Conservation (phyloP, 345 rosid species). For the Conringia planisiliqua region DNA sequence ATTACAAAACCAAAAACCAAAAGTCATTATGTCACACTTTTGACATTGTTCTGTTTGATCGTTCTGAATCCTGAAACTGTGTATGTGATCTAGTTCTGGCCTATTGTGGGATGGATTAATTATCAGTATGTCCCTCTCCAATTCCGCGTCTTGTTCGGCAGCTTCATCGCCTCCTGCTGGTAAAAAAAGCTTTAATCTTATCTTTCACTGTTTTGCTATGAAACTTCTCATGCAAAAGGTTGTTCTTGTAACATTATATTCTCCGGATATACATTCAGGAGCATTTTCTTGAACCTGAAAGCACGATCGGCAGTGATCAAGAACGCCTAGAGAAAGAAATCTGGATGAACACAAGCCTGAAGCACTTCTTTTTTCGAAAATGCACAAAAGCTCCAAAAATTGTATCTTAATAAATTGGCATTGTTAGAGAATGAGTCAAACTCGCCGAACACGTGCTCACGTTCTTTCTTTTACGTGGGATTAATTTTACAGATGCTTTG, state of each 20-base stretch:
- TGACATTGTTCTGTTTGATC: background rate
- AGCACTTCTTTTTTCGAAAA: background rate
- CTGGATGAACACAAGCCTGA: background rate
- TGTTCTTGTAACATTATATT: background rate
- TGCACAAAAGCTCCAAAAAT: background rate
- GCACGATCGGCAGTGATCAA: conserved; percentile 64
- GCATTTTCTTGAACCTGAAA: conserved; percentile 77
- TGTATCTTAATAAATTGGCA: background rate
- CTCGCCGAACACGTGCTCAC: background rate
- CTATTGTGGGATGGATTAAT: conserved; percentile 83
- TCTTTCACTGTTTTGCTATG: background rate
- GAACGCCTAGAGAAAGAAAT: conserved; percentile 39
- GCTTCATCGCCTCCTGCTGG: conserved; percentile 83
- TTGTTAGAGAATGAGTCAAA: background rate
- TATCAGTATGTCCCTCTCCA: conserved; percentile 76
- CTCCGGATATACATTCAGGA: conserved; percentile 42
- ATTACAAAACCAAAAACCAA: background rate
- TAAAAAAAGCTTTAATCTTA: conserved; percentile 26
- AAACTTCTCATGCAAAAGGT: background rate
- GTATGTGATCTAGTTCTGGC: conserved; percentile 64
- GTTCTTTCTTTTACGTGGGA: too few species aligned
- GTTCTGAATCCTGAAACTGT: conserved; percentile 2
- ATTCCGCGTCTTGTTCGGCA: conserved; percentile 71
- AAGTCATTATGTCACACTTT: background rate
- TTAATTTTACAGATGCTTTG: too few species aligned